Evolutionary conservation across 257 asterid genomes (phyloP).

Genomic region (Solanum tarapatanum): DNA sequence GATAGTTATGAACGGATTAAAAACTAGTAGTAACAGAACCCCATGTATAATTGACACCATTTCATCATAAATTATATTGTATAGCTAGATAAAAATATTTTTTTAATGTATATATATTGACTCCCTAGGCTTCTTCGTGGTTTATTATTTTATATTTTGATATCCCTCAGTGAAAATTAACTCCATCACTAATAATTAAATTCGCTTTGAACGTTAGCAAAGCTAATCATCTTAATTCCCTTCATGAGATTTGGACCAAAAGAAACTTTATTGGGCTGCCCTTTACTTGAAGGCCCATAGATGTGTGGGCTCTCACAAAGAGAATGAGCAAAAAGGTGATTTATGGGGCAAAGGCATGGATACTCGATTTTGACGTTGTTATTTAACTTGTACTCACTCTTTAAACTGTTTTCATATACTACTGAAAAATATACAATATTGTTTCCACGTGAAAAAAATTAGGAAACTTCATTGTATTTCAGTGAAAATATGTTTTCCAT

Average conservation of each 20-base stretch:
- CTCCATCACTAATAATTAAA: background rate
- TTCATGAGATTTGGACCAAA: background rate
- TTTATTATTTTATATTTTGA: background rate
- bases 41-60: background rate
- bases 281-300: background rate
- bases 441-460: rapidly evolving
- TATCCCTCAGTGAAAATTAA: too few species aligned
- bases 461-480: rapidly evolving
- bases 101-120: background rate
- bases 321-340: background rate
- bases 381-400: background rate
- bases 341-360: background rate
- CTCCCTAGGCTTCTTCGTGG: too few species aligned
- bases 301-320: background rate
- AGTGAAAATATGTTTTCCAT: background rate
- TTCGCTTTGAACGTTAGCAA: too few species aligned
- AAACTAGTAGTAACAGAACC: background rate
- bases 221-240: too few species aligned
- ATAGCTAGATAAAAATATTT: background rate
- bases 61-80: background rate
- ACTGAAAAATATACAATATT: background rate
- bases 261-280: background rate
- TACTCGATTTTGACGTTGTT: background rate
- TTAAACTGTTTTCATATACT: background rate
- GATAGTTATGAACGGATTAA: background rate